These are phyloP conservation scores for Exophiala sp. DNA, from an alignment of 2,329 filamentous ascomycete genomes.

Conservation along the genomic window DNA sequence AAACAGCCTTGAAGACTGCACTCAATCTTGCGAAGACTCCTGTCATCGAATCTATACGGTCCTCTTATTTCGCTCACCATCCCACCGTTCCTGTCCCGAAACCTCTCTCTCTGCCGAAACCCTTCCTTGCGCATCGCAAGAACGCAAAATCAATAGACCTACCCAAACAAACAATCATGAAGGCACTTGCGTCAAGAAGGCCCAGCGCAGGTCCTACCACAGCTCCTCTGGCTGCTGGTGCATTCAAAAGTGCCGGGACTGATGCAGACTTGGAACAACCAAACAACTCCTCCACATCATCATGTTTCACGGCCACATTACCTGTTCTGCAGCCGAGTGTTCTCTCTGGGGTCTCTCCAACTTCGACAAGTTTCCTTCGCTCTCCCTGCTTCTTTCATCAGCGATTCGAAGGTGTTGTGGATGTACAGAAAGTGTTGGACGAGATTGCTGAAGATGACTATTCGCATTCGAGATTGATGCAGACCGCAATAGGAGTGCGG, in stretches of 20 bases:
- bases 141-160: conserved; percentile 62
- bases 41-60: conserved; percentile 29
- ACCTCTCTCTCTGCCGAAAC: conserved; percentile 35
- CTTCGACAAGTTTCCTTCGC: conserved; percentile 63
- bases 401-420: conserved; percentile 91
- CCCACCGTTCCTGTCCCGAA: conserved; percentile 34
- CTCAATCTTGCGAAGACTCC: conserved; percentile 25
- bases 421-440: conserved; percentile 90
- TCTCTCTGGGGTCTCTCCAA: conserved; percentile 44
- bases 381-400: conserved; percentile 98
- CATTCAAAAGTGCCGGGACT: conserved; percentile 5
- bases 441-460: conserved; percentile 86
- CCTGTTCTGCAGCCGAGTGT: conserved; percentile 47
- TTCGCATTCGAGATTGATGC: conserved; percentile 89
- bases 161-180: conserved; percentile 77
- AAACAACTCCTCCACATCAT: conserved; percentile 46
- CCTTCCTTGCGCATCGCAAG: conserved; percentile 44
- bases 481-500: conserved; percentile 90
- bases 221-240: conserved; percentile 20
- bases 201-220: conserved; percentile 58
- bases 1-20: conserved; percentile 14
- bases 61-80: conserved; percentile 28
- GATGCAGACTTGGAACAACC: conserved; percentile 22
- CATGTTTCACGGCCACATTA: conserved; percentile 61
- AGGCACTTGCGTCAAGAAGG: conserved; percentile 67